Base-by-base conservation (phyloP, 306 rosid species). In the Senna siamea region DNA sequence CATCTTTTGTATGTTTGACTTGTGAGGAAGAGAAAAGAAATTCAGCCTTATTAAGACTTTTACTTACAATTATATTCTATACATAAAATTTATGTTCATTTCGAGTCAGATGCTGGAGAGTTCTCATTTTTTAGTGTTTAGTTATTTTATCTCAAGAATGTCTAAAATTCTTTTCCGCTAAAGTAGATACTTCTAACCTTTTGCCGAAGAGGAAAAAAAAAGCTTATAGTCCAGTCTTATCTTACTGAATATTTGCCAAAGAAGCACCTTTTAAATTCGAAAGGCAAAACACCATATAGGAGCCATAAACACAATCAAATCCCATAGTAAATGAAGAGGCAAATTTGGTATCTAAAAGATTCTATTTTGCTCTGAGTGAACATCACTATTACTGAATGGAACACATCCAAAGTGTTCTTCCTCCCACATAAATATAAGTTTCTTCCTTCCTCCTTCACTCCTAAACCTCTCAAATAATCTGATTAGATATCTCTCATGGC, bases 401-500 rank as follows among this genome's bases (percentile, higher is more conserved):
- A 40, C 75, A 14, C 58, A 9, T 40, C 35, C 7, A 8, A 38
- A 54, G 54, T 70, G 19, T 22, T 38, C 38, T 40, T 14, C 18
- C 34, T 19, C 26, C 32, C 17, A 8, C 47, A 9, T 6, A 41
- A 7, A 41, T 6, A 8, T 1, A 1, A 3, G 5, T 41, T 41
- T 41, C 1, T 41, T 9, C 14, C 47, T 41, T 41, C 3, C 7
- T 55, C 32, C 63, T 41, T 57, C 6, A 65, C 55, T 50, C 17
- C 17, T 55, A 70, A 70, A 55, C 28, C 32, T 7, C 41, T 38
- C 54, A 37, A 37, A 34, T 22, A 59, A 59, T 18, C 18, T 70
- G 14, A 37, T 32, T 17, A 70, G 53, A 38, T 14, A 15, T 53
- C 74, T 70, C n/a, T 18, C n/a, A 32, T 6, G 2, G 10, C 0